phyloP scores from a whole-genome alignment of 1,284 basidiomycete species.

The Mycosarcoma mackinlayi region DNA sequence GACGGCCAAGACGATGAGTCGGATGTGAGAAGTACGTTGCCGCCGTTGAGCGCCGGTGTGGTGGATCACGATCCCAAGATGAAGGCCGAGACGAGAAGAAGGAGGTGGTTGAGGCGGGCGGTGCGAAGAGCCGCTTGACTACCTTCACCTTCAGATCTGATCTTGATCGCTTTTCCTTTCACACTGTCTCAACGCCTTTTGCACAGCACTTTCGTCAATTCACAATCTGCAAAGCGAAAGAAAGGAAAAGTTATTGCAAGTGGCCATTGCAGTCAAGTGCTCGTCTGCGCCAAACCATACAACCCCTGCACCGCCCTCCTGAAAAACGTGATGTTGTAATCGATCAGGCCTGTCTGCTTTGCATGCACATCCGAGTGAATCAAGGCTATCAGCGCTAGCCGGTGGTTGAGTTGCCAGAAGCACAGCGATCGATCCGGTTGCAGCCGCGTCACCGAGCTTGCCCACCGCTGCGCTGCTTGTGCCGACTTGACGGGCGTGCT shows the following conservation, averaged over 20 bases:
- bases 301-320: conserved; percentile 71
- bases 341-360: conserved; percentile 81
- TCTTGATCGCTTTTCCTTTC: neutral
- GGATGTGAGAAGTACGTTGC: conserved; percentile 34
- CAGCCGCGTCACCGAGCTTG: conserved; percentile 71
- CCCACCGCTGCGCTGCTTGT: conserved; percentile 35
- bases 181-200: too few species aligned
- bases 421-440: conserved; percentile 82
- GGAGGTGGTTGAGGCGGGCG: conserved; percentile 49
- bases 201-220: too few species aligned
- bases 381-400: conserved; percentile 82
- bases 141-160: too few species aligned
- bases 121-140: conserved; percentile 22
- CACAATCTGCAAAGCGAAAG: neutral
- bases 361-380: conserved; percentile 83
- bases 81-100: conserved; percentile 42
- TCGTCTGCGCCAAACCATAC: conserved; percentile 45
- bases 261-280: conserved; percentile 16
- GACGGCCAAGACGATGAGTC: conserved; percentile 16
- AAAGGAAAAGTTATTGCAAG: neutral
- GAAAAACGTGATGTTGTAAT: conserved; percentile 93
- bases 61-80: conserved; percentile 44
- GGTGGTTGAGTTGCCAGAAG: conserved; percentile 83
- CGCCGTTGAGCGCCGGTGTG: conserved; percentile 39
- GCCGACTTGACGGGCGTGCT: neutral